phyloP scores from a whole-genome alignment of 2,329 filamentous ascomycete species.

The Botrytis paeoniae region DNA sequence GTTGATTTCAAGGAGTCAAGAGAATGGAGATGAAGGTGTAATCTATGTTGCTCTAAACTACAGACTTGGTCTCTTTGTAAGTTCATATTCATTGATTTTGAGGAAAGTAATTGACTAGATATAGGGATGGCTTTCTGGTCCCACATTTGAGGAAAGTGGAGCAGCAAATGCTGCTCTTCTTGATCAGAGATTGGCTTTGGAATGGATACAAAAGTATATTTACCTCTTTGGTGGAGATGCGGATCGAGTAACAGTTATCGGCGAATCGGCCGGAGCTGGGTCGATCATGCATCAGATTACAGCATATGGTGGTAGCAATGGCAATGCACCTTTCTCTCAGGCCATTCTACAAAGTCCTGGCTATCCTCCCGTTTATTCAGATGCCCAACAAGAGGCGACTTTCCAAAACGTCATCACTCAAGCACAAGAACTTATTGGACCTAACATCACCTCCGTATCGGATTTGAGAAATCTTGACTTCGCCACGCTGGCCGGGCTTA shows the following conservation, averaged over 20 bases:
- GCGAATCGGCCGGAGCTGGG: conserved; percentile 51
- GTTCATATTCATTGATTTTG: conserved; percentile 9
- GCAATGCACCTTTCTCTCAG: conserved; percentile 43
- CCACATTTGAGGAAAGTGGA: conserved; percentile 43
- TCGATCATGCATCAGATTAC: conserved; percentile 56
- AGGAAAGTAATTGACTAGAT: neutral
- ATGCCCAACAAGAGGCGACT: conserved; percentile 17
- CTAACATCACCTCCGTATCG: conserved; percentile 18
- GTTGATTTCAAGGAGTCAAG: conserved; percentile 37
- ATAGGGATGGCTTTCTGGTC: conserved; percentile 41
- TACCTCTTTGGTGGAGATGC: conserved; percentile 54
- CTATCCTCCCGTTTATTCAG: conserved; percentile 20
- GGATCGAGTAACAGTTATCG: conserved; percentile 48
- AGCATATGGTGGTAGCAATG: conserved; percentile 44
- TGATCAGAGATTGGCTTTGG: conserved; percentile 54
- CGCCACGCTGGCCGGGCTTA: conserved; percentile 22
- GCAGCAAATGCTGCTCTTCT: conserved; percentile 49
- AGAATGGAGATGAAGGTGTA: conserved; percentile 39
- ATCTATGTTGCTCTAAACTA: conserved; percentile 38
- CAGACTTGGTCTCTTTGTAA: conserved; percentile 36
- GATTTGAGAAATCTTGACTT: conserved; percentile 18
- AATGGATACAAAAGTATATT: conserved; percentile 56
- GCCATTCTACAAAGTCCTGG: conserved; percentile 37
- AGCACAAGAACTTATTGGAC: conserved; percentile 20
- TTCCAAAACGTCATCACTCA: conserved; percentile 23